These are phyloP conservation scores for Aspergillus thermomutatus DNA, from an alignment of 2,329 filamentous ascomycete species.

Conservation along the genomic window DNA sequence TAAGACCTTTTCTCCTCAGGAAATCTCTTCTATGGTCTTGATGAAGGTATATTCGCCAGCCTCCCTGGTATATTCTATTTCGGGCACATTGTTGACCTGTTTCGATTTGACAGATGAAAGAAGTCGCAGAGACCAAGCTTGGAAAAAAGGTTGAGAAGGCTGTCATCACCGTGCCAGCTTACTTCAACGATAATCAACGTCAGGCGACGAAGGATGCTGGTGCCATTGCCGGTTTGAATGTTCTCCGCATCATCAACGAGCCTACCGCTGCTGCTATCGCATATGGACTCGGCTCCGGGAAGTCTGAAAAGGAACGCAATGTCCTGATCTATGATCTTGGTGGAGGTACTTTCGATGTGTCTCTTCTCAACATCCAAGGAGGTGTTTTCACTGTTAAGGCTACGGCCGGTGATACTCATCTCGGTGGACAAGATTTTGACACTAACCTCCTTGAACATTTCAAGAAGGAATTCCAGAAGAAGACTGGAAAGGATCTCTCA, in stretches of 20 bases:
- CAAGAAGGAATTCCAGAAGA: conserved; percentile 87
- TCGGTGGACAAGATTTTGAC: conserved; percentile 96
- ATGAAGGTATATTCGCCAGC: conserved; percentile 68
- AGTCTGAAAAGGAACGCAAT: conserved; percentile 96
- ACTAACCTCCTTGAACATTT: conserved; percentile 94
- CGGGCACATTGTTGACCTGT: conserved; percentile 18
- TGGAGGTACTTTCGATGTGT: conserved; percentile 99
- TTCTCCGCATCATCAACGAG: conserved; percentile 99
- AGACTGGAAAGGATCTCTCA: conserved; percentile 76
- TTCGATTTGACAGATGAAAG: conserved; percentile 73
- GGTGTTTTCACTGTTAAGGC: conserved; percentile 99
- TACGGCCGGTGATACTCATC: conserved; percentile 93
- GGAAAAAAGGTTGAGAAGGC: conserved; percentile 99
- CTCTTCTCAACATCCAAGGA: conserved; percentile 96
- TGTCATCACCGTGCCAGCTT: conserved; percentile 96
- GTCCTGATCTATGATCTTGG: conserved; percentile 99
- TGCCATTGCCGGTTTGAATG: conserved; percentile 94
- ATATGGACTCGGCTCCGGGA: conserved; percentile 93
- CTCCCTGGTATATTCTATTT: neutral
- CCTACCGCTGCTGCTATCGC: conserved; percentile 97
- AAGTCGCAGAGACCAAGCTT: conserved; percentile 96
- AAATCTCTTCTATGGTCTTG: conserved; percentile 98
- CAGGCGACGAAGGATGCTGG: conserved; percentile 99
- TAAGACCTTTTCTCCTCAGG: conserved; percentile 96
- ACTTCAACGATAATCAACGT: conserved; percentile 99